Conservation (phyloP, 192 early-diverging fungal genomes). For the Backusella psychrophila region DNA sequence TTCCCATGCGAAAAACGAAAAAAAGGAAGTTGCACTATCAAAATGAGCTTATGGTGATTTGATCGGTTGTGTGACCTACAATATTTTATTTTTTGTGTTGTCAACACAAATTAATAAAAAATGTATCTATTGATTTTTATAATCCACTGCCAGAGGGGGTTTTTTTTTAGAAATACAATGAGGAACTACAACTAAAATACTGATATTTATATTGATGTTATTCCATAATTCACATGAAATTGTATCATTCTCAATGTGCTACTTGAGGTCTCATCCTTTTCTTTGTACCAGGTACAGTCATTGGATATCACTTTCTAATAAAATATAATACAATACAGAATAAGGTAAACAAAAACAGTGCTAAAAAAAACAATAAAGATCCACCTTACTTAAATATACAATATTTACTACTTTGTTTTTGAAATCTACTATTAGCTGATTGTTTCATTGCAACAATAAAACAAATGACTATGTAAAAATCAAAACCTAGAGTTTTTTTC, state of each 20-base stretch:
- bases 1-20: not conserved
- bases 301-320: not conserved
- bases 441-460: not conserved
- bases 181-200: not conserved
- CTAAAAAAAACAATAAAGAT: not conserved
- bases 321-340: not conserved
- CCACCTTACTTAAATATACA: not conserved
- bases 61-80: not conserved
- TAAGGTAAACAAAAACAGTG: not conserved
- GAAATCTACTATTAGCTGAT: not conserved
- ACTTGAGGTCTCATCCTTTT: not conserved
- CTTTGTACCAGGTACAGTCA: not conserved
- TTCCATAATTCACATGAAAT: not conserved
- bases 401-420: no score
- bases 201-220: not conserved
- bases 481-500: no score
- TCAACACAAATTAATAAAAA: not conserved
- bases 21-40: not conserved
- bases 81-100: not conserved
- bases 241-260: not conserved
- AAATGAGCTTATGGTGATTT: not conserved
- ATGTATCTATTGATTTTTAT: not conserved
- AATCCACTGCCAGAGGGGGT: not conserved
- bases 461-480: no score
- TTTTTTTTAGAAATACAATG: not conserved